phyloP scores from a whole-genome alignment of 2,329 filamentous ascomycete genomes.

The Trichoderma simmonsii region DNA sequence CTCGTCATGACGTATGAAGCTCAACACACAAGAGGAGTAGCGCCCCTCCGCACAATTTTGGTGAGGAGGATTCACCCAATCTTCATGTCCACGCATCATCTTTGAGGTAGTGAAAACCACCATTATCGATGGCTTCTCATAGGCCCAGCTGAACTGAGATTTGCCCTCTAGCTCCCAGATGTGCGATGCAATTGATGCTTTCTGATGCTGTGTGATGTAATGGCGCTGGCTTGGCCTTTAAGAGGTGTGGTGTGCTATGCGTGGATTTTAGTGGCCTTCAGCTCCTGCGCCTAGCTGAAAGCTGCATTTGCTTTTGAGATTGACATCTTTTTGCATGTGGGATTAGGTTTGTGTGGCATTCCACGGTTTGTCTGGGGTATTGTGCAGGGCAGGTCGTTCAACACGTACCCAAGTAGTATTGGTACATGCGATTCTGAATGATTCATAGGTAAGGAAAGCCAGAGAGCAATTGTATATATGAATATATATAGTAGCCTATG shows the following conservation, averaged over 20 bases:
- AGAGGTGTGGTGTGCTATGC: neutral
- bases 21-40: neutral
- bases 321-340: neutral
- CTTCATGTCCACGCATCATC: neutral
- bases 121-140: neutral
- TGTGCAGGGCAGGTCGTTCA: neutral
- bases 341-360: neutral
- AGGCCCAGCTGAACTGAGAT: neutral
- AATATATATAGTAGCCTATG: neutral
- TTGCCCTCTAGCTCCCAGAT: neutral
- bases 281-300: neutral
- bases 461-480: neutral
- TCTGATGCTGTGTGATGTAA: constrained; percentile 9
- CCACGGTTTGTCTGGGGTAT: neutral
- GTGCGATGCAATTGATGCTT: neutral
- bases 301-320: neutral
- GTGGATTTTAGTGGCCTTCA: neutral
- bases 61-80: neutral
- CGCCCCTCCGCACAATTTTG: neutral
- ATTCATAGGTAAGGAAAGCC: neutral
- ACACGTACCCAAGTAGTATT: neutral
- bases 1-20: constrained; percentile 8
- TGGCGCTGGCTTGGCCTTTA: neutral
- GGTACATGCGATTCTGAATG: neutral
- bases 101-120: neutral